Evolutionary conservation across 331 rosid species (phyloP).

Genomic region (Cydonia oblonga): DNA sequence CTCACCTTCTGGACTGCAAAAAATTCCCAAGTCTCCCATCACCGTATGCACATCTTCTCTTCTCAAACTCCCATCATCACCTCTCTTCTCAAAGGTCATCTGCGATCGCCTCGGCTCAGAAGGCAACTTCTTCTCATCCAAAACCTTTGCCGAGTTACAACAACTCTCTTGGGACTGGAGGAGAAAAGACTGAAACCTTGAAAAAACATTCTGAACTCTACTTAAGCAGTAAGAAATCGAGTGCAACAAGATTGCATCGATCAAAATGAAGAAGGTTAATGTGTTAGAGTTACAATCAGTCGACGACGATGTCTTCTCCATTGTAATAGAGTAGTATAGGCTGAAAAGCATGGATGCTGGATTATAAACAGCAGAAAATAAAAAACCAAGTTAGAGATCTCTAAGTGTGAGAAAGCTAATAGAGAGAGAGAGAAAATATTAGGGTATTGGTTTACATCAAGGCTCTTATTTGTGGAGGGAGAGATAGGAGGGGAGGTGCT

Average conservation of each 20-base stretch:
- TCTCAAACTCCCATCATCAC: conserved; percentile 22
- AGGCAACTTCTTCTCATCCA: conserved; percentile 5
- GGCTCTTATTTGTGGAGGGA: neutral
- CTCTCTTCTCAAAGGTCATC: neutral
- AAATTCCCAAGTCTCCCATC: conserved; percentile 46
- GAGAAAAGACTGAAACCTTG: conserved; percentile 17
- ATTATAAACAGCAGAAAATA: neutral
- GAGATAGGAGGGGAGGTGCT: neutral
- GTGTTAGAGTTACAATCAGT: neutral
- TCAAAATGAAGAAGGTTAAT: conserved; percentile 4
- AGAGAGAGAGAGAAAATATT: neutral
- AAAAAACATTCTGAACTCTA: neutral
- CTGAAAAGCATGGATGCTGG: neutral
- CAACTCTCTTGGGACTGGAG: conserved; percentile 6
- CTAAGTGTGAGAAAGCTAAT: neutral
- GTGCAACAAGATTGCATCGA: neutral
- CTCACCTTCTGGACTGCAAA: conserved; percentile 43
- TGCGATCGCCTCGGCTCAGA: conserved; percentile 10
- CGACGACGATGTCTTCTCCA: conserved; percentile 14
- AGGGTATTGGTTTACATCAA: neutral
- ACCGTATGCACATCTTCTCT: conserved; percentile 45
- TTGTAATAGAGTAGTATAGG: conserved; percentile 13
- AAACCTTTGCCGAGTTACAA: conserved; percentile 5
- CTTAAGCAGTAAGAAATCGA: neutral
- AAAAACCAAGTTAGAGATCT: neutral